Evolutionary conservation across 371 early-diverging fungal species (phyloP).

Genomic region (Furculomyces boomerangus): DNA sequence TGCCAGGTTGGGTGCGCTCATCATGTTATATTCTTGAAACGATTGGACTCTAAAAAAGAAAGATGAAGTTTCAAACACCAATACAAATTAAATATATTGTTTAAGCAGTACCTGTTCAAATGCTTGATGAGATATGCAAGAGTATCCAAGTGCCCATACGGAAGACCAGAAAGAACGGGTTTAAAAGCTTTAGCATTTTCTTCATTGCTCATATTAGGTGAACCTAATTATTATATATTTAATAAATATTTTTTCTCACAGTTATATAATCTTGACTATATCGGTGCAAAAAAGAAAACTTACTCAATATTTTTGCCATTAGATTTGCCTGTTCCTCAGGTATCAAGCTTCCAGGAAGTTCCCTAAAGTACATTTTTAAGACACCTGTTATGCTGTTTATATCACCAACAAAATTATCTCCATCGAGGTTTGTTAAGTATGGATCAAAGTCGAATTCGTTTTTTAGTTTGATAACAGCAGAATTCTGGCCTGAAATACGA

Average conservation of each 20-base stretch:
- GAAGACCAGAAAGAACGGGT: slow-evolving; percentile 1
- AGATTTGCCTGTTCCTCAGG: slow-evolving; percentile 37
- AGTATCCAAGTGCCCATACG: slow-evolving; percentile 34
- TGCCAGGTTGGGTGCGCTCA: slow-evolving; percentile 65
- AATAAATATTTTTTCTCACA: background rate
- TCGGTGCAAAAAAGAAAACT: background rate
- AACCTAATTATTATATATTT: background rate
- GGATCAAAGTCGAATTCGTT: slow-evolving; percentile 49
- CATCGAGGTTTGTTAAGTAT: slow-evolving; percentile 35
- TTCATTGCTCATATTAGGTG: background rate
- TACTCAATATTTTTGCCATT: slow-evolving; percentile 41
- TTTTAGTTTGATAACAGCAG: slow-evolving; percentile 45
- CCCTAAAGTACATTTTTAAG: slow-evolving; percentile 81
- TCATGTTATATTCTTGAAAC: slow-evolving; percentile 61
- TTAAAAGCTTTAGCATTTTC: background rate
- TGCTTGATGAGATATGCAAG: slow-evolving; percentile 47
- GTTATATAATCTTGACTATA: background rate
- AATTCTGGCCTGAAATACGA: slow-evolving; percentile 55
- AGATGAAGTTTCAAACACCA: too few relatives aligned
- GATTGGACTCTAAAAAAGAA: slow-evolving; percentile 41
- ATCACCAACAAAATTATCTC: slow-evolving; percentile 37
- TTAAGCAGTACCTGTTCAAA: slow-evolving; percentile 24
- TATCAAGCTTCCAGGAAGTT: slow-evolving; percentile 71
- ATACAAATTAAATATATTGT: too few relatives aligned
- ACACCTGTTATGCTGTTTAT: slow-evolving; percentile 63